phyloP scores from a whole-genome alignment of 2,329 filamentous ascomycete species.

The Cercospora berteroae region DNA sequence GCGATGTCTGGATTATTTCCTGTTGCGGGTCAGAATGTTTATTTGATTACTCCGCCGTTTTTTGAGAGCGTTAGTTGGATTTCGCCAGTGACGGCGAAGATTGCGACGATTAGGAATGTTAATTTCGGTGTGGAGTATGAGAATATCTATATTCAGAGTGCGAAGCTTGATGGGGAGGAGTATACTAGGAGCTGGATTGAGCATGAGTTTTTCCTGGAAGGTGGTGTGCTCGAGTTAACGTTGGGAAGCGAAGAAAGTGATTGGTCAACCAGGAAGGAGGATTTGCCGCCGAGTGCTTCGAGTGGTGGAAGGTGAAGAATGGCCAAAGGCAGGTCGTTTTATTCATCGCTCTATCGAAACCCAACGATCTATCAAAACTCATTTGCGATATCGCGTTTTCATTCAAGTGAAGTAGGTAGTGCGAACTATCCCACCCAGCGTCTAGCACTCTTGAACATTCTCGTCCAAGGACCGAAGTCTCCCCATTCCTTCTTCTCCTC shows the following conservation, averaged over 20 bases:
- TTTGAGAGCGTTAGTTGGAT: constrained; percentile 29
- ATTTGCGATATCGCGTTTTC: not conserved
- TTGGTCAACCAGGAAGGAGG: constrained; percentile 31
- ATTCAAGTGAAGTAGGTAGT: not conserved
- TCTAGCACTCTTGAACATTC: constrained; percentile 83
- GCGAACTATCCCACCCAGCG: constrained; percentile 64
- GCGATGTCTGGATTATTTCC: constrained; percentile 29
- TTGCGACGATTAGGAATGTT: constrained; percentile 23
- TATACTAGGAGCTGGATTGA: constrained; percentile 29
- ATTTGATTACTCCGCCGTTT: constrained; percentile 26
- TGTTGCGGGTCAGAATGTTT: constrained; percentile 27
- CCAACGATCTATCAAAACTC: not conserved
- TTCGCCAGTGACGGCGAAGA: constrained; percentile 25
- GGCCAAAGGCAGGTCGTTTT: not conserved
- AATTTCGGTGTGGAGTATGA: constrained; percentile 40
- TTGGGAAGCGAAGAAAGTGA: constrained; percentile 24
- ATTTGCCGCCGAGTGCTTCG: constrained; percentile 29
- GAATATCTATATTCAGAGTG: constrained; percentile 30
- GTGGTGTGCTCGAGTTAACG: constrained; percentile 24
- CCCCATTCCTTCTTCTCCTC: constrained; percentile 66
- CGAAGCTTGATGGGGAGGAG: constrained; percentile 21
- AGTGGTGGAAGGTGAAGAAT: not conserved
- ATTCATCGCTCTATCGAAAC: not conserved
- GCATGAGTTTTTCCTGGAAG: constrained; percentile 29
- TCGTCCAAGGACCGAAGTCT: constrained; percentile 78